These are phyloP conservation scores for Pseudopyrenochaeta lycopersici DNA, from an alignment of 2,329 filamentous ascomycete genomes.

Conservation along the genomic window DNA sequence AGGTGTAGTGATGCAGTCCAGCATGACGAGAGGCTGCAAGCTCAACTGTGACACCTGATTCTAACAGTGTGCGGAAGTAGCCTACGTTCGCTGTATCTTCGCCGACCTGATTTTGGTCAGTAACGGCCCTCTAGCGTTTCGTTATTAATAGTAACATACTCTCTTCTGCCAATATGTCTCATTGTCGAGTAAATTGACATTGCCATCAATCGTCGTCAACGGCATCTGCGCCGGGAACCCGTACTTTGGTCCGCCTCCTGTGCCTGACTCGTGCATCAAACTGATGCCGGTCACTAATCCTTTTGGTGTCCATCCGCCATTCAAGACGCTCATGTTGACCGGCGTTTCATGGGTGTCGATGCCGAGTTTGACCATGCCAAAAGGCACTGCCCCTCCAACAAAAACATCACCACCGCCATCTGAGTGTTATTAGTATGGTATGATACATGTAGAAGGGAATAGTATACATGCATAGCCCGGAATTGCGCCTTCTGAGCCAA, in stretches of 20 bases:
- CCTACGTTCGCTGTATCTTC: constrained; percentile 47
- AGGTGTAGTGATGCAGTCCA: constrained; percentile 49
- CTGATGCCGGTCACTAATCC: constrained; percentile 52
- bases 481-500: constrained; percentile 57
- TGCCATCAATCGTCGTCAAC: constrained; percentile 33
- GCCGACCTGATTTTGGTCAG: constrained; percentile 21
- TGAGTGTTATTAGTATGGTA: constrained; percentile 12
- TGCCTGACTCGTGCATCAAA: constrained; percentile 51
- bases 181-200: constrained; percentile 41
- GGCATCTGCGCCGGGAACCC: constrained; percentile 53
- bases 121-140: background rate
- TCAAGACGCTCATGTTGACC: constrained; percentile 47
- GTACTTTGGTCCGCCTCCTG: constrained; percentile 51
- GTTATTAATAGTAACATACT: constrained; percentile 17
- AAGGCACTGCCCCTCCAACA: constrained; percentile 49
- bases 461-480: constrained; percentile 48
- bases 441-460: background rate
- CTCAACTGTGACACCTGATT: constrained; percentile 47
- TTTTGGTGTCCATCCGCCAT: constrained; percentile 53
- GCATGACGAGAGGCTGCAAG: constrained; percentile 49
- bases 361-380: constrained; percentile 53
- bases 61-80: constrained; percentile 46
- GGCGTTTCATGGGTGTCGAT: constrained; percentile 51
- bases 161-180: constrained; percentile 52
- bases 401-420: constrained; percentile 54